Percentiles rank a stretch among this genome's conserved stretches.
These are phyloP conservation scores for Russula sp. DNA, from an alignment of 768 basidiomycete species.

Conservation along the genomic window DNA sequence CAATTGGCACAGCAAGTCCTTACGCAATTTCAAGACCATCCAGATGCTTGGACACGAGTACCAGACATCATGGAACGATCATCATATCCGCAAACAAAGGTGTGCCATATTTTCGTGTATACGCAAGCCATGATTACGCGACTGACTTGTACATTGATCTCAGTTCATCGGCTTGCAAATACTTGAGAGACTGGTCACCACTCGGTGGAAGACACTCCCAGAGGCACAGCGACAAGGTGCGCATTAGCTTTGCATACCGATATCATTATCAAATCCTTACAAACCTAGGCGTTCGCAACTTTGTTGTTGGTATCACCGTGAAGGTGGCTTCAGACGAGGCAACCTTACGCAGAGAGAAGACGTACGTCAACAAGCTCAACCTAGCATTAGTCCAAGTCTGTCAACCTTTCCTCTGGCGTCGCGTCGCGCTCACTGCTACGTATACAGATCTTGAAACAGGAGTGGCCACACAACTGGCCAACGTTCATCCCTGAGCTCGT, in stretches of 20 bases:
- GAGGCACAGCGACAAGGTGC: slow-evolving; percentile 88
- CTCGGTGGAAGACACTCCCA: slow-evolving; percentile 94
- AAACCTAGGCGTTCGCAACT: slow-evolving; percentile 83
- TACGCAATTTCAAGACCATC: slow-evolving; percentile 94
- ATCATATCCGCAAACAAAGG: slow-evolving; percentile 82
- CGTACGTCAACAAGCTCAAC: slow-evolving; percentile 93
- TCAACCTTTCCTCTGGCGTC: slow-evolving; percentile 2
- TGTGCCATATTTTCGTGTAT: slow-evolving; percentile 25
- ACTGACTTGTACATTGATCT: slow-evolving; percentile 2
- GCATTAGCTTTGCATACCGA: slow-evolving; percentile 11
- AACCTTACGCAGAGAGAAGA: slow-evolving; percentile 86
- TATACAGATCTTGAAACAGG: slow-evolving; percentile 91
- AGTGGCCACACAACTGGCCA: slow-evolving; percentile 99
- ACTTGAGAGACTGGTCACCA: slow-evolving; percentile 89
- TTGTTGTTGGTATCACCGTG: slow-evolving; percentile 88
- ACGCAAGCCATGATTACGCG: neutral
- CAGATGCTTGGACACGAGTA: slow-evolving; percentile 95
- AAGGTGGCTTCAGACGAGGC: slow-evolving; percentile 90
- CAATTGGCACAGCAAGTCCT: slow-evolving; percentile 89
- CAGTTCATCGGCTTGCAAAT: slow-evolving; percentile 87
- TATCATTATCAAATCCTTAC: slow-evolving; percentile 18
- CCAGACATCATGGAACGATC: slow-evolving; percentile 88
- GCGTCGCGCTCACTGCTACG: slow-evolving; percentile 2
- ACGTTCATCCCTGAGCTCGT: slow-evolving; percentile 96
- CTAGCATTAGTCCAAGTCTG: slow-evolving; percentile 88